These are phyloP conservation scores for Fusarium neocosmosporiellum DNA, from an alignment of 2,329 filamentous ascomycete genomes.

Conservation along the genomic window DNA sequence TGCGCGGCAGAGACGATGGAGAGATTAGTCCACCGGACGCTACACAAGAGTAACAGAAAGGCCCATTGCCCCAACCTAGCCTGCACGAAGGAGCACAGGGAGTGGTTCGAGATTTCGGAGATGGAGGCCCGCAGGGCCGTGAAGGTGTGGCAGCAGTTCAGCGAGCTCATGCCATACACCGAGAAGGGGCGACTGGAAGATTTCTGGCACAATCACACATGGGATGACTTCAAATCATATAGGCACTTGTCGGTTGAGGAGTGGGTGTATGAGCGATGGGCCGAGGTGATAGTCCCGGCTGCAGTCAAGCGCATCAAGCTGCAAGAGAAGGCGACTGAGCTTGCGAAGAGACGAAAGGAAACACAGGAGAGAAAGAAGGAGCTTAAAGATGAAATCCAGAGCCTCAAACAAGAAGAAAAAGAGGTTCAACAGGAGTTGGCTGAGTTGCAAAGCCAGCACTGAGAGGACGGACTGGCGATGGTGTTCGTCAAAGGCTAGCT, in stretches of 20 bases:
- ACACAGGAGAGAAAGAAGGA: neutral
- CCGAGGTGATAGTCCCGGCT: neutral
- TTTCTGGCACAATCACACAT: neutral
- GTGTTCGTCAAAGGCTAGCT: neutral
- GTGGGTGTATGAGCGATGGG: constrained; percentile 10
- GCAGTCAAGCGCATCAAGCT: neutral
- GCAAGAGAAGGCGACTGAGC: neutral
- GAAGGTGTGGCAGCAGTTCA: constrained; percentile 7
- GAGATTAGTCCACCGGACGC: neutral
- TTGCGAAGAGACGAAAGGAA: neutral
- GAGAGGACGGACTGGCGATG: too few relatives aligned
- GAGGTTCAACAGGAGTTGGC: neutral
- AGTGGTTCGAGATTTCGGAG: constrained; percentile 20
- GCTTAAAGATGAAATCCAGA: neutral
- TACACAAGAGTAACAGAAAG: neutral
- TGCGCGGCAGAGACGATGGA: constrained; percentile 6
- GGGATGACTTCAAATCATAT: fast-evolving
- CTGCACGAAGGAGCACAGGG: neutral
- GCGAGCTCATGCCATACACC: neutral
- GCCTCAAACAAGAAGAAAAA: neutral
- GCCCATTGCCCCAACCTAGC: neutral
- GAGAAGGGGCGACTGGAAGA: neutral
- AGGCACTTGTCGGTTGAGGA: neutral
- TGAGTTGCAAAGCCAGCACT: neutral
- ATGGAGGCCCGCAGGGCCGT: neutral